Percentiles rank a stretch among this genome's conserved stretches.
Evolutionary conservation across 331 rosid genomes (phyloP).

Genomic region (Stylosanthes scabra): DNA sequence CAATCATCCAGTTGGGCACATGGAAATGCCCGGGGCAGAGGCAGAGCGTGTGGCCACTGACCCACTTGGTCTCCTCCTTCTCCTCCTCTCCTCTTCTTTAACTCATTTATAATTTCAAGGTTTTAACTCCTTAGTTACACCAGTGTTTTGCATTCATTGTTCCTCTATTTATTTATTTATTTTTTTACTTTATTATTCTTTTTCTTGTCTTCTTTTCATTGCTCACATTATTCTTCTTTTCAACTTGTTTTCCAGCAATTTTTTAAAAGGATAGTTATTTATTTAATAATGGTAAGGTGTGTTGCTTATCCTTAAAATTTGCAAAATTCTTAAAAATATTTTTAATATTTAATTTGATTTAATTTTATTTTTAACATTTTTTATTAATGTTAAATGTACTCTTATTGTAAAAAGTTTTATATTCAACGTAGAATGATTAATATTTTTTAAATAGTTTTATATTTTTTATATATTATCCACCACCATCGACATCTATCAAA

Average conservation of each 20-base stretch:
- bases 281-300: no score
- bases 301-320: no score
- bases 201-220: background rate
- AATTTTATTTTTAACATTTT: no score
- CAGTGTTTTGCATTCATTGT: conserved; percentile 12
- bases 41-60: conserved; percentile 68
- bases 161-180: background rate
- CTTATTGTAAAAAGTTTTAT: no score
- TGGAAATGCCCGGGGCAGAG: conserved; percentile 74
- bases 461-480: no score
- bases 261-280: no score
- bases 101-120: conserved; percentile 1
- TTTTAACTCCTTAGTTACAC: background rate
- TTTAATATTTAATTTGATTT: no score
- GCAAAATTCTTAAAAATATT: no score
- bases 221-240: background rate
- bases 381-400: no score
- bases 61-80: conserved; percentile 66
- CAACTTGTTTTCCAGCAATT: background rate
- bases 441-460: no score
- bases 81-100: background rate
- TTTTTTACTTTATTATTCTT: background rate
- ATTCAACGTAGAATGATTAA: no score
- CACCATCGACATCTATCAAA: no score
- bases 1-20: conserved; percentile 74